A percentile compares a stretch with the other conserved stretches of the same genome.
Evolutionary conservation across 2,329 filamentous ascomycete genomes (phyloP).

Genomic region (Ceratocystis variospora): DNA sequence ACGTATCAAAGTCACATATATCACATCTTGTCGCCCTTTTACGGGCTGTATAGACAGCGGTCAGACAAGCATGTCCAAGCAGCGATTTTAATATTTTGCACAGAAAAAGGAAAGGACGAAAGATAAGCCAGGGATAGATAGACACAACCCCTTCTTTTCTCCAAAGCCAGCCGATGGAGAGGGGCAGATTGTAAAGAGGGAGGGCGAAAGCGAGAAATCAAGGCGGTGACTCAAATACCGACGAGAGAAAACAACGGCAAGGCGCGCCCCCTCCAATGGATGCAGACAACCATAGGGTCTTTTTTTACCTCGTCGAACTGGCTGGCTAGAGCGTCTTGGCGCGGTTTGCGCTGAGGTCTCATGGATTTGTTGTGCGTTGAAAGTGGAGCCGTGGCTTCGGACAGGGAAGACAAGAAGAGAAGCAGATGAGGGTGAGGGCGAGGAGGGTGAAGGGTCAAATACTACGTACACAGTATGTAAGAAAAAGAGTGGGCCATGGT

Average conservation of each 20-base stretch:
- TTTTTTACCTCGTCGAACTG: neutral
- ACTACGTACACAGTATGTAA: neutral
- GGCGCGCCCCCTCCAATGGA: neutral
- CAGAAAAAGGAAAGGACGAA: neutral
- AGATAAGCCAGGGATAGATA: neutral
- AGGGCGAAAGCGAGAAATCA: neutral
- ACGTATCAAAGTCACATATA: neutral
- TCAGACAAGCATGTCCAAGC: neutral
- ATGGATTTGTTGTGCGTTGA: neutral
- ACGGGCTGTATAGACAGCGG: neutral
- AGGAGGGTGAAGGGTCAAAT: neutral
- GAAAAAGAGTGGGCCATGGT: neutral
- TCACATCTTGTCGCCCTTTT: neutral
- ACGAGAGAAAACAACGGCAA: neutral
- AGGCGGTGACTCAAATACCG: neutral
- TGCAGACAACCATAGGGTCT: neutral
- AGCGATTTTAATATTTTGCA: neutral
- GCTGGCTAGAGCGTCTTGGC: constrained; percentile 3
- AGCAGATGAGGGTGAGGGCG: neutral
- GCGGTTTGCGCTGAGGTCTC: neutral
- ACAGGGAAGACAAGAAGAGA: neutral
- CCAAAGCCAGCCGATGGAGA: neutral
- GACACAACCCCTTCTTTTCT: neutral
- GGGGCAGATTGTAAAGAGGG: neutral
- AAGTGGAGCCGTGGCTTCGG: neutral